Percentiles rank a stretch among this genome's conserved stretches.
Conservation (phyloP, 2,329 filamentous ascomycete genomes). For the Eutypa lata region DNA sequence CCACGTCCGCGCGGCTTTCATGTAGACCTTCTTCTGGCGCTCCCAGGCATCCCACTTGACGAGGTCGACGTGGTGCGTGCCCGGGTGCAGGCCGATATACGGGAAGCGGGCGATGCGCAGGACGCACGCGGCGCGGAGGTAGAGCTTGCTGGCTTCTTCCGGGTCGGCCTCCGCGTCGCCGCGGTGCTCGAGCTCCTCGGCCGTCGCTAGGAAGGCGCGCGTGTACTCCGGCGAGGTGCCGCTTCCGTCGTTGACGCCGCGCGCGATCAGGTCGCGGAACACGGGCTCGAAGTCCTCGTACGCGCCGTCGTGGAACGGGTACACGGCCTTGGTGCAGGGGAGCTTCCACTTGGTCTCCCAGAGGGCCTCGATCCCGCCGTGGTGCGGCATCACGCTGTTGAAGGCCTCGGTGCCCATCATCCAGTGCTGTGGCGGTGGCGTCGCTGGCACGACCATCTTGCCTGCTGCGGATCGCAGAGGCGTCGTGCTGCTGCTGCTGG, state of each 20-base stretch:
- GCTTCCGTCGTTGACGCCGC: constrained; percentile 56
- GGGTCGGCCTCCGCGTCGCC: constrained; percentile 46
- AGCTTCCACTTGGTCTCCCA: constrained; percentile 78
- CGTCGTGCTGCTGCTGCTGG: constrained; percentile 15
- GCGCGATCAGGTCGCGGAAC: constrained; percentile 58
- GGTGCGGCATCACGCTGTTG: constrained; percentile 50
- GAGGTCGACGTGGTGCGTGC: constrained; percentile 29
- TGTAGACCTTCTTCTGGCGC: constrained; percentile 61
- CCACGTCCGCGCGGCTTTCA: constrained; percentile 54
- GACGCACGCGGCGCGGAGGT: constrained; percentile 69
- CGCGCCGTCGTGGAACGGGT: constrained; percentile 71
- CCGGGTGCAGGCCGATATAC: constrained; percentile 41
- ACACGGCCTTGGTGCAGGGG: constrained; percentile 61
- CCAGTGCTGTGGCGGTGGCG: constrained; percentile 30
- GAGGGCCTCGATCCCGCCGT: constrained; percentile 56
- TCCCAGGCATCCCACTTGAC: constrained; percentile 62
- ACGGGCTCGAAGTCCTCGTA: constrained; percentile 68
- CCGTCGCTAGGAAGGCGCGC: constrained; percentile 57
- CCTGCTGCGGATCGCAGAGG: too few relatives aligned
- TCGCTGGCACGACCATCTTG: background rate
- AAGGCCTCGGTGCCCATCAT: constrained; percentile 42
- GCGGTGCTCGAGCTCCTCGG: constrained; percentile 50
- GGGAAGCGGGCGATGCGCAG: constrained; percentile 73
- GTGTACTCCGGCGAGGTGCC: constrained; percentile 66
- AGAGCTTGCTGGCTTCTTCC: constrained; percentile 57